phyloP scores from a whole-genome alignment of 1,284 basidiomycete species.

The Trametes polyzona region DNA sequence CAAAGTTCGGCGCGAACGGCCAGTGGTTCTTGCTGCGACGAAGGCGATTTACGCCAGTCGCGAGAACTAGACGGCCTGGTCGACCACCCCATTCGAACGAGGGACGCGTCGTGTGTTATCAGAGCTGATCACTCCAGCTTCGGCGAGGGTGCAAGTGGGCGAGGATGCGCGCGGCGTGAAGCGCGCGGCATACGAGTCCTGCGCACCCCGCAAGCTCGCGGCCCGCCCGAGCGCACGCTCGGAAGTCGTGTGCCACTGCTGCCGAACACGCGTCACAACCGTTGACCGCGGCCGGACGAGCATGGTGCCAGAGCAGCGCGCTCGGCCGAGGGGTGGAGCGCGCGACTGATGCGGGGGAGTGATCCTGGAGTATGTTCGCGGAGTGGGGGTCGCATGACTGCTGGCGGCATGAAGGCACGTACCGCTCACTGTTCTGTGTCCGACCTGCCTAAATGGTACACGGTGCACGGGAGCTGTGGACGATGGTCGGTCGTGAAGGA shows the following conservation, averaged over 20 bases:
- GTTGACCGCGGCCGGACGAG: not conserved
- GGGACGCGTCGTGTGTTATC: no score
- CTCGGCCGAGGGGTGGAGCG: not conserved
- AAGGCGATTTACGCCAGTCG: no score
- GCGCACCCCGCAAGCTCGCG: no score
- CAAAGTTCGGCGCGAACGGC: not conserved
- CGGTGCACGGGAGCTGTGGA: not conserved
- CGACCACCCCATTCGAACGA: no score
- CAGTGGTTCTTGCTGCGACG: not conserved
- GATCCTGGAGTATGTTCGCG: not conserved
- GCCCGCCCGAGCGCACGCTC: not conserved
- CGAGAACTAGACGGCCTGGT: no score
- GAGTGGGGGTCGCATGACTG: constrained; percentile 2
- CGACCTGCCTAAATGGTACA: no score
- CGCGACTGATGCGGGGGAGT: not conserved
- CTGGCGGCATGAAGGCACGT: not conserved
- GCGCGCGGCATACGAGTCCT: no score
- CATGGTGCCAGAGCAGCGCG: not conserved
- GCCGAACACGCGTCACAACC: not conserved
- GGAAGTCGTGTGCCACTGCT: constrained; percentile 1
- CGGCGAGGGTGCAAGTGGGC: no score
- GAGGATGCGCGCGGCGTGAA: no score
- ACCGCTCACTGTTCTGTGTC: no score
- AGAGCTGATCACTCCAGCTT: not conserved
- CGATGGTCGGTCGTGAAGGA: not conserved